Base-by-base conservation (phyloP, 768 basidiomycete genomes). In the Podaxis mareebaensis region DNA sequence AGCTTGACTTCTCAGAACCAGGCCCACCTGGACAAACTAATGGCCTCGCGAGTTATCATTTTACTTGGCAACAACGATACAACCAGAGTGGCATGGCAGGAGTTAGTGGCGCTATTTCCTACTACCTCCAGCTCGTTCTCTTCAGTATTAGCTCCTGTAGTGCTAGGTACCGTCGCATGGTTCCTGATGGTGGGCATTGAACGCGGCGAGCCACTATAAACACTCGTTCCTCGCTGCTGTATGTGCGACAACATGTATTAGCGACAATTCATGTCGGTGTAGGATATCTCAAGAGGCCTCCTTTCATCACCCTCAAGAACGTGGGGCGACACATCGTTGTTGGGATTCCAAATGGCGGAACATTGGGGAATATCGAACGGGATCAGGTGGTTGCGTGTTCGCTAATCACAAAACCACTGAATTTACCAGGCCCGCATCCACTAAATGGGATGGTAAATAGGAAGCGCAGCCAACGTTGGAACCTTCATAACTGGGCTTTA, bases 161-260 rank as follows among this genome's bases (percentile, higher is more conserved):
- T 61, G 28, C 30, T 65, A 13, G 57, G 58, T 7, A 17, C 39
- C 6, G 13, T 58, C 12, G 40, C 64, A 13, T 53, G 53, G 30
- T n/a, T 65, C 3, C 22, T 64, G n/a, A 61, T 67, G 39, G 24
- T n/a, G 11, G 58, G 39, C 4, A 48, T 30, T 33, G 8, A 33
- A 33, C 33, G 8, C 53, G 7, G 38, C 51, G 24, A 53, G 53
- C 24, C 55, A 66, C 24, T 66, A 60, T 42, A 64, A 64, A 38
- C 53, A 33, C 36, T 57, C 66, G 7, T 66, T 66, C 53, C 49
- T 66, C 30, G 57, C 63, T 22, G 63, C 63, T 17, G 63, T 64
- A 17, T 57, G 53, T 30, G 63, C 63, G 3, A 64, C 66, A 24
- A 60, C 63, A 13, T 53, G 61, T 39, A 28, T 63, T 20, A 51